A percentile compares a stretch with the other conserved stretches of the same genome.
Conservation (phyloP, 2,329 filamentous ascomycete genomes). For the Sporothrix protearum region DNA sequence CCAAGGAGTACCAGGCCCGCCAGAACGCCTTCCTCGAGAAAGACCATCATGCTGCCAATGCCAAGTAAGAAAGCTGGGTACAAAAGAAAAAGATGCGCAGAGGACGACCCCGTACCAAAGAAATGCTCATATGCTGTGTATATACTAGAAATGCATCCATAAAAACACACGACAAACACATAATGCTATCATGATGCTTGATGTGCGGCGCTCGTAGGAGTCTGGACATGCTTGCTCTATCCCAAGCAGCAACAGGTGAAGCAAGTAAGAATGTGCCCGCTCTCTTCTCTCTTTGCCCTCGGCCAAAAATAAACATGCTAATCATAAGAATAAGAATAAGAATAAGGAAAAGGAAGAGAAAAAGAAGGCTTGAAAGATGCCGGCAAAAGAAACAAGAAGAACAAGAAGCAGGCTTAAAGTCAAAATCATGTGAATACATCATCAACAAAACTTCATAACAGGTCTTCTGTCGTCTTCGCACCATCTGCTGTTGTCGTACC, state of each 20-base stretch:
- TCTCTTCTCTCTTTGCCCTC: background rate
- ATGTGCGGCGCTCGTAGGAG: no score
- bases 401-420: background rate
- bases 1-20: constrained; percentile 17
- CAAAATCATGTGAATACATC: background rate
- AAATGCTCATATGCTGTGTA: background rate
- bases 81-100: background rate
- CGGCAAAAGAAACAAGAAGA: background rate
- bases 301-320: background rate
- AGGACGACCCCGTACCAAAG: background rate
- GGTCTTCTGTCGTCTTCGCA: background rate
- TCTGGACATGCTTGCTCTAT: constrained; percentile 4
- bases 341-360: background rate
- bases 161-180: background rate
- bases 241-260: background rate
- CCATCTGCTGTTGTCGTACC: background rate
- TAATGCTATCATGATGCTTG: background rate
- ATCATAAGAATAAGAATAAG: background rate
- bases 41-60: constrained; percentile 17
- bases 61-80: background rate
- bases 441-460: background rate
- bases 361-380: no score
- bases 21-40: constrained; percentile 22
- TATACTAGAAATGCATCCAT: constrained; percentile 1
- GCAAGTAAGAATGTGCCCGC: background rate